Base-by-base conservation (phyloP, 2,329 filamentous ascomycete species). In the Colletotrichum liaoningense region DNA sequence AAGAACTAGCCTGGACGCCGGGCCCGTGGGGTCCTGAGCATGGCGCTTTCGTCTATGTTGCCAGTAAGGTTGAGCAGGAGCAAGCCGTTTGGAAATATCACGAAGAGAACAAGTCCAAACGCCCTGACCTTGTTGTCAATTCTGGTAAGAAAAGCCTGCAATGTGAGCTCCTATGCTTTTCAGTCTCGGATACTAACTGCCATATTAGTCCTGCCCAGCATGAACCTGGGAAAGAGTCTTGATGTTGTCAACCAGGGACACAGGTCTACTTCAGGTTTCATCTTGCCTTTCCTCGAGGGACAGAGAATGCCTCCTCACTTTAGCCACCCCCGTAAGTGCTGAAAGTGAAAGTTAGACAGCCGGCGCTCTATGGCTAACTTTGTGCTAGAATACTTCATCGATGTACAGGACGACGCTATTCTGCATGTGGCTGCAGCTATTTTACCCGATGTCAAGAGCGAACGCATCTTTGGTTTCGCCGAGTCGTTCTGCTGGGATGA, bases 381-480 rank as follows among this genome's bases (percentile, higher is more conserved):
- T 2, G 33, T 22, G 2, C 63, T 35, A 89, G 85, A 82, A 77
- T 82, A 85, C 78, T 84, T 79, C 76, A 79, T 88, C 28, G 81
- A 88, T 75, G 84, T 88, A 0, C 79, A 85, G 12, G 88, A 91
- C 64, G 77, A 77, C 4, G 89, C 87, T 0, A 80, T 85, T 0
- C 78, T 92, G 0, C 89, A 91, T 54, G 81, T 91, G 3, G 85
- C 87, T 3, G 89, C 86, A 0, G 79, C 88, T 8, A 80, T 89
- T 0, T 80, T 88, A 26, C 80, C 83, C 0, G 80, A 83, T 0
- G 83, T 90, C 0, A 73, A 79, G 2, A 82, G 83, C 0, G 85
- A 91, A 76, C 85, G 90, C 1, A 78, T 92, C 9, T 89, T 91
- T 76, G 89, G 81, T 1, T 89, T 87, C 65, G 88, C 86, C 0